Base-by-base conservation (phyloP, 169 alveolate species). In the Plasmodium gaboni region DNA sequence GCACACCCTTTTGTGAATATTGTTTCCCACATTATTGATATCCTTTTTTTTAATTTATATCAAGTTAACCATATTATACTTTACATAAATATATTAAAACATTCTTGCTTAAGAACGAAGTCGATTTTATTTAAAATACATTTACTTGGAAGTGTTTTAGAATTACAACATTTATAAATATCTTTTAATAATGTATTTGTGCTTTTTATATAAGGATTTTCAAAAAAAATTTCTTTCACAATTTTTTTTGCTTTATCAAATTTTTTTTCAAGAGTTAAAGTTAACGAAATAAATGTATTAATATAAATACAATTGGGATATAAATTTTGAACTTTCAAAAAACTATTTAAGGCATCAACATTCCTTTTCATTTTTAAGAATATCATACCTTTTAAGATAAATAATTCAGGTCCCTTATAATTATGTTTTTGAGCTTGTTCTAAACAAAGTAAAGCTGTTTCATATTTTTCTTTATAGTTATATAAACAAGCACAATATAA, bases 361-460 rank as follows among this genome's bases (percentile, higher is more conserved):
- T 80, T 65, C 51, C 90, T 55, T 61, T 68, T 80, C 60, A 80
- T 80, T 67, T 80, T 80, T 67, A 80, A 68, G 57, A 80, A 80
- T 68, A 80, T 80, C 22, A 80, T 71, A 15, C 90, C 90, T 60
- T 80, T 83, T 74, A 80, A 53, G n/a, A 80, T 65, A 61, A 42
- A 68, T 26, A 80, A 22, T 5, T 80, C 72, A 65, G 57, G 22
- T 12, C 80, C 70, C 55, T 80, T 51, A 67, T 68, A 67, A 80
- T 15, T 42, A 68, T 80, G 67, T 67, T 80, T 68, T 59, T 67
- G 63, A 17, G 90, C 90, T 32, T 80, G 90, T 24, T 80, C 80
- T 80, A 80, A 68, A 68, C 90, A 80, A 67, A 80, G 76, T 46
- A 80, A 65, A 26, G 90, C 90, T 26, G 83, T 80, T 80, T 80